Conservation (phyloP, 2,329 filamentous ascomycete species). For the Trichoderma brevicompactum region DNA sequence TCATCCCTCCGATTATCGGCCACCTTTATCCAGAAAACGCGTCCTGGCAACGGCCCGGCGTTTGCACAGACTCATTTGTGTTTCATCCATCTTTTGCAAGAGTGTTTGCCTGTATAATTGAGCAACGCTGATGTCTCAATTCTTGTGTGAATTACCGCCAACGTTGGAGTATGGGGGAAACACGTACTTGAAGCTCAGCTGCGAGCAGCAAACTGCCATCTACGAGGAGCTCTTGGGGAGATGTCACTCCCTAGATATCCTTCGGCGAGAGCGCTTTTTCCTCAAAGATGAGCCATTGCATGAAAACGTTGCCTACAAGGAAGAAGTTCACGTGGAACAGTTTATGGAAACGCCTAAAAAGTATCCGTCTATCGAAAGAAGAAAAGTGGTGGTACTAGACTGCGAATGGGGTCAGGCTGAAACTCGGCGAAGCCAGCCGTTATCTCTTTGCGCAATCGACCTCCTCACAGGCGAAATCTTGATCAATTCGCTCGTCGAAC, state of each 20-base stretch:
- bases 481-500: not conserved
- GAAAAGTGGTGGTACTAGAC: not conserved
- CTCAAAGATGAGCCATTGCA: not conserved
- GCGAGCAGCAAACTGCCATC: not conserved
- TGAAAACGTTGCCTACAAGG: no score
- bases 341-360: no score
- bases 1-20: no score
- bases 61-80: no score
- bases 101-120: not conserved
- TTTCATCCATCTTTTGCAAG: not conserved
- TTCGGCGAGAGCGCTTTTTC: not conserved
- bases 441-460: not conserved
- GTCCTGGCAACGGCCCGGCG: no score
- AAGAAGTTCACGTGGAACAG: no score
- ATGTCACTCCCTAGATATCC: not conserved
- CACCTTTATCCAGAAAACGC: no score
- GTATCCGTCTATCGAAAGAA: not conserved
- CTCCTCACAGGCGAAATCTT: not conserved
- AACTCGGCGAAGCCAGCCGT: not conserved
- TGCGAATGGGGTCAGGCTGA: not conserved
- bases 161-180: not conserved
- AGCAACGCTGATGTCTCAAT: accelerated
- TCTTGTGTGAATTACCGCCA: no score
- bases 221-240: not conserved
- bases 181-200: not conserved